Base-by-base conservation (phyloP, 345 rosid species). In the Arabis hirsuta region DNA sequence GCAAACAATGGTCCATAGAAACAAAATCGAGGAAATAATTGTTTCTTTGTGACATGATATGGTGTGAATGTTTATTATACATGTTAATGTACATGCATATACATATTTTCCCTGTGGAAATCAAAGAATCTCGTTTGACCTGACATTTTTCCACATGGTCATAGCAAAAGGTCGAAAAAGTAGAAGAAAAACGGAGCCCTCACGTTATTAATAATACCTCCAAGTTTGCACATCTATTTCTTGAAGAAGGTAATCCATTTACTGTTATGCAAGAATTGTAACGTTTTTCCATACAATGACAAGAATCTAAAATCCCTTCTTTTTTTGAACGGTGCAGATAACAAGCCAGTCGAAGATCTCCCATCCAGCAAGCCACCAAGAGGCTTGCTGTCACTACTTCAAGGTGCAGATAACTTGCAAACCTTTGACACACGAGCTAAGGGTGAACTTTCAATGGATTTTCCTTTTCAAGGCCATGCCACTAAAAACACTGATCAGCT, bases 221-320 rank as follows among this genome's bases (percentile, higher is more conserved):
- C 65, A 95, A 85, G 82, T 95, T 95, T 71, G 94, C 94, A 57
- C 87, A 78, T 70, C 87, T 91, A 84, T 95, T 95, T 83, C 69
- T 80, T 57, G 97, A 95, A 83, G 96, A 87, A 82, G 99, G 99
- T 95, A 76, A 71, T 48, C 31, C 14, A 44, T 47, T 36, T 31
- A 56, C 51, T 45, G 41, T 50, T 66, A 24, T 51, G 62, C 67
- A 46, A 50, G 42, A 42, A 27, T 58, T 56, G 38, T 66, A 55
- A 42, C 24, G 31, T 51, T 64, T 50, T 51, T 12, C 53, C 54
- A 26, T 60, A 14, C 38, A 38, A n/a, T 47, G 7, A 10, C 44
- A 39, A 50, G 41, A 9, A 47, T n/a, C 55, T 32, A 36, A 78
- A 19, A 50, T 12, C 42, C 65, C 52, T 57, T 63, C 54, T 29